Evolutionary conservation across 1,284 basidiomycete species (phyloP).

Genomic region (Clitocybe nebularis): DNA sequence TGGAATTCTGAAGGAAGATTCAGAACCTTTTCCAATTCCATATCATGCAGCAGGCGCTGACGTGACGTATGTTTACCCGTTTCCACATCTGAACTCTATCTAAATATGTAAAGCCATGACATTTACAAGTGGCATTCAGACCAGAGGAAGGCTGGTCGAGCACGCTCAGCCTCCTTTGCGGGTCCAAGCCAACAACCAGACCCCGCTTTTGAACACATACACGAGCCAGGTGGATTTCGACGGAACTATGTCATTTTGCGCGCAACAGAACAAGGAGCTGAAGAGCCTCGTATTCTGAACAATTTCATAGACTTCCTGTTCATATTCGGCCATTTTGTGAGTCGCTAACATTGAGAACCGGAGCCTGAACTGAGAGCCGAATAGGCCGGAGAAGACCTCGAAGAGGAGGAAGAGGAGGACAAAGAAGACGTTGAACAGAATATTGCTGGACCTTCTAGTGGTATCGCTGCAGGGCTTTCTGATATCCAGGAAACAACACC

Average conservation of each 20-base stretch:
- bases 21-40: constrained; percentile 77
- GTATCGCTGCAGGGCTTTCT: constrained; percentile 21
- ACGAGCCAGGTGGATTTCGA: constrained; percentile 91
- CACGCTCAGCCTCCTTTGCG: constrained; percentile 72
- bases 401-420: constrained; percentile 73
- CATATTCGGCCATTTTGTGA: constrained; percentile 90
- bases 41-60: constrained; percentile 85
- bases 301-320: constrained; percentile 93
- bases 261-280: constrained; percentile 62
- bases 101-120: constrained; percentile 59
- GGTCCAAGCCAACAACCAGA: constrained; percentile 51
- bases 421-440: constrained; percentile 40
- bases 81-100: constrained; percentile 19
- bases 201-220: constrained; percentile 86
- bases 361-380: neutral
- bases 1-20: constrained; percentile 35
- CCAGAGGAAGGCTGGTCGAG: constrained; percentile 54
- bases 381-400: constrained; percentile 91
- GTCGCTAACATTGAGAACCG: constrained; percentile 27
- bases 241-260: constrained; percentile 79
- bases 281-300: constrained; percentile 65
- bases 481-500: constrained; percentile 41
- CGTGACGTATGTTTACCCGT: constrained; percentile 69
- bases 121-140: constrained; percentile 93
- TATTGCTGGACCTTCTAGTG: constrained; percentile 17